Conservation (phyloP, 768 basidiomycete genomes). For the Phlebiopsis flavidoalba region DNA sequence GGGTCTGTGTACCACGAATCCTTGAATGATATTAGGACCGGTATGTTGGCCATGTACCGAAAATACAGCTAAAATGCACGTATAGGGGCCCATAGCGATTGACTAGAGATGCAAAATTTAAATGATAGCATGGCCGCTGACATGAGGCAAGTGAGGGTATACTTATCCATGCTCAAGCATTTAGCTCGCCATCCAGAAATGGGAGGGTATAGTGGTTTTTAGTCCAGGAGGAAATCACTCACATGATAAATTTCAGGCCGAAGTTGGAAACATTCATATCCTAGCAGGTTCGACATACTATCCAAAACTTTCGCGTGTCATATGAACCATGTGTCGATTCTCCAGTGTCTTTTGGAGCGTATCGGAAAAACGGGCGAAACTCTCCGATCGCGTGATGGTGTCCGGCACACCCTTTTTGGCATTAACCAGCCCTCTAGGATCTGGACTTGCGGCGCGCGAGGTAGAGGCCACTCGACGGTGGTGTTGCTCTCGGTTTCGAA, state of each 20-base stretch:
- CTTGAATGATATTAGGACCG: no score
- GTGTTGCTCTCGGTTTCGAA: neutral
- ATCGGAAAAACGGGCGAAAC: no score
- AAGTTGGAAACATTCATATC: neutral
- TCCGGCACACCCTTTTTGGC: neutral
- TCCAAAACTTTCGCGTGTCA: neutral
- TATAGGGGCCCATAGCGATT: slow-evolving; percentile 25
- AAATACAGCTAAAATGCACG: neutral
- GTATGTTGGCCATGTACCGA: no score
- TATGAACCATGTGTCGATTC: slow-evolving; percentile 1
- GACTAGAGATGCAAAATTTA: slow-evolving; percentile 1
- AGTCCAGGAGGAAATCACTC: neutral
- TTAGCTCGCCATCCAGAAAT: no score
- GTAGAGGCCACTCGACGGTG: neutral
- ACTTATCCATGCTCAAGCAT: no score
- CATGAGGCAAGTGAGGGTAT: no score
- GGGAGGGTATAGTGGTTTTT: no score
- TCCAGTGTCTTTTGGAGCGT: neutral
- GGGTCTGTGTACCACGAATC: no score
- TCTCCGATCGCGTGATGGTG: neutral
- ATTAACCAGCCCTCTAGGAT: neutral
- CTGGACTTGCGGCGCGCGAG: neutral
- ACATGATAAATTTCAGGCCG: neutral
- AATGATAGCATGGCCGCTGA: neutral
- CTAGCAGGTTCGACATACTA: slow-evolving; percentile 1